phyloP scores from a whole-genome alignment of 768 basidiomycete species.

The Psilocybe sp. region DNA sequence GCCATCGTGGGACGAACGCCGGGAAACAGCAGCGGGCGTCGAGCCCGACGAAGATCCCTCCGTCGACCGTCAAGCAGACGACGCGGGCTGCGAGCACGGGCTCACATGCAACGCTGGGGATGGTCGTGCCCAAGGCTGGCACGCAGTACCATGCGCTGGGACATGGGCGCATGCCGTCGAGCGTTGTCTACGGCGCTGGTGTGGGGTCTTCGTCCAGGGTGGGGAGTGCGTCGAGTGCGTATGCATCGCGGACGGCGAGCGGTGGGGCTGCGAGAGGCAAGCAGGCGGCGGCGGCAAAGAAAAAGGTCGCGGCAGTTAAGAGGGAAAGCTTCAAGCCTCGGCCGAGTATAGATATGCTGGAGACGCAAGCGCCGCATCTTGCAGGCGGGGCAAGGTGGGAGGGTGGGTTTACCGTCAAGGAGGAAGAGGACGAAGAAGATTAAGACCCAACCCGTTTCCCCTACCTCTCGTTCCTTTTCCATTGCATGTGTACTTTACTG shows the following conservation, averaged over 20 bases:
- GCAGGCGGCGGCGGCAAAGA: slow-evolving; percentile 22
- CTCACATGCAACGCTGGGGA: slow-evolving; percentile 30
- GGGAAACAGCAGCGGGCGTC: slow-evolving; percentile 24
- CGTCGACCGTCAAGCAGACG: slow-evolving; percentile 32
- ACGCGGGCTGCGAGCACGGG: slow-evolving; percentile 31
- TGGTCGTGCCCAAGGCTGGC: slow-evolving; percentile 49
- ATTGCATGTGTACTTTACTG: not conserved
- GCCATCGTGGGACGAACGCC: slow-evolving; percentile 36
- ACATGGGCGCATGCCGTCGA: slow-evolving; percentile 47
- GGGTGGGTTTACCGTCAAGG: slow-evolving; percentile 39
- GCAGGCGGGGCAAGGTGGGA: slow-evolving; percentile 25
- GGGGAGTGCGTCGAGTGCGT: slow-evolving; percentile 18
- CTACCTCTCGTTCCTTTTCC: not conserved
- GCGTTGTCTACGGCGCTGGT: slow-evolving; percentile 23
- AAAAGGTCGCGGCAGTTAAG: slow-evolving; percentile 51
- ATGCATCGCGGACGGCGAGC: slow-evolving; percentile 24
- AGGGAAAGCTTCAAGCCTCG: slow-evolving; percentile 85
- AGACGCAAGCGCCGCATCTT: slow-evolving; percentile 24
- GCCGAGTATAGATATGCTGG: slow-evolving; percentile 59
- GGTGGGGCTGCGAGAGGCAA: slow-evolving; percentile 20
- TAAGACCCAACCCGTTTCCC: not conserved
- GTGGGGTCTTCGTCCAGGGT: slow-evolving; percentile 16
- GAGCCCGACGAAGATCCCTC: slow-evolving; percentile 51
- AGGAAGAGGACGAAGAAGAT: slow-evolving; percentile 39
- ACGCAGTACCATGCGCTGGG: slow-evolving; percentile 55